Conservation (phyloP, 306 rosid genomes). For the Lathyrus aphaca region DNA sequence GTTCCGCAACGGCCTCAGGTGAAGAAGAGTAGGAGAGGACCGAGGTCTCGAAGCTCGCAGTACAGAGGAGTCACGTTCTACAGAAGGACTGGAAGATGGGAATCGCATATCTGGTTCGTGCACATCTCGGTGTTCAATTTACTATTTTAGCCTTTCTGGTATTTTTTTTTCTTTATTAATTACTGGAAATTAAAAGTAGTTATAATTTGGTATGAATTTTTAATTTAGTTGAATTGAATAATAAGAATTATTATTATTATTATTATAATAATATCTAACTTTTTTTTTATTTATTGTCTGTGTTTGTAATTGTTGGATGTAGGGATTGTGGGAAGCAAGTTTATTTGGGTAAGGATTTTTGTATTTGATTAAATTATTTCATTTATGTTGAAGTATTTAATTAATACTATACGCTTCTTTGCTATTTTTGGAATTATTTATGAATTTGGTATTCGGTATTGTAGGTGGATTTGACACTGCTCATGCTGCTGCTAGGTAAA, state of each 20-base stretch:
- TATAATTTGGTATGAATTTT: slow-evolving; percentile 14
- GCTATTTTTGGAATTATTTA: slow-evolving; percentile 48
- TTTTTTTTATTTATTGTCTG: background rate
- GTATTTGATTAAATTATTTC: slow-evolving; percentile 32
- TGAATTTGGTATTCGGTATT: slow-evolving; percentile 38
- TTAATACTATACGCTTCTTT: slow-evolving; percentile 33
- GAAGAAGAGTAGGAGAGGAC: slow-evolving; percentile 96
- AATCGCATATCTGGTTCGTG: slow-evolving; percentile 96
- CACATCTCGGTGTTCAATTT: slow-evolving; percentile 25
- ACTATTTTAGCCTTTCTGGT: slow-evolving; percentile 8
- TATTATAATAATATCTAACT: slow-evolving; percentile 36
- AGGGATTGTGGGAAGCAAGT: slow-evolving; percentile 99
- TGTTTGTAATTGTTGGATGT: slow-evolving; percentile 38
- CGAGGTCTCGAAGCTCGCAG: slow-evolving; percentile 98
- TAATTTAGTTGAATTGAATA: slow-evolving; percentile 28
- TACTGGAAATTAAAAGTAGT: slow-evolving; percentile 13
- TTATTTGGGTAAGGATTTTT: slow-evolving; percentile 78
- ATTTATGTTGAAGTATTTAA: slow-evolving; percentile 36
- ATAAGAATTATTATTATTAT: background rate
- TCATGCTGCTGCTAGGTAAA: slow-evolving; percentile 96
- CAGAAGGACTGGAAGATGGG: slow-evolving; percentile 99
- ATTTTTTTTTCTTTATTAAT: slow-evolving; percentile 8
- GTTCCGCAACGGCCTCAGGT: slow-evolving; percentile 58
- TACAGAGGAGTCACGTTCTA: slow-evolving; percentile 98
- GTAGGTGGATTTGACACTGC: slow-evolving; percentile 99